Evolutionary conservation across 2,329 filamentous ascomycete species (phyloP), one percentile per base, ranked within the genome.

Genomic region (Aspergillus pseudoviridinutans): DNA sequence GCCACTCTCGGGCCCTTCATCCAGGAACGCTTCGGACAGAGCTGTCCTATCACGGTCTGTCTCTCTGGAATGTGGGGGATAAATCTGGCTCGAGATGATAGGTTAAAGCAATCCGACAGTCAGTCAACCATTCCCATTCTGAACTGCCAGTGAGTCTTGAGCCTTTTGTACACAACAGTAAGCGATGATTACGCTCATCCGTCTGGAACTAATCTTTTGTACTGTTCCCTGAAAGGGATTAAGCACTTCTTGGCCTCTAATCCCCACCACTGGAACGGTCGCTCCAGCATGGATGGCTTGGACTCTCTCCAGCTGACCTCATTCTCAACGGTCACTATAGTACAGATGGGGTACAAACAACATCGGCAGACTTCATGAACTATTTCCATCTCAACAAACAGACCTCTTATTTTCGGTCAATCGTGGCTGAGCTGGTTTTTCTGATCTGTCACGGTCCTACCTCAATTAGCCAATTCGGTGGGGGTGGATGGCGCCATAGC

Each of bases 391-490:
- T 20, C 41, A 12, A 44, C 3, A 44, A 42, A n/a, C n/a, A 44
- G 10, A 8, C 12, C 41, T 44, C 41, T 44, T 22, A 20, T 22
- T 20, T 22, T 46, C 42, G 10, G 42, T 24, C 20, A 12, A 9
- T 46, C n/a, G 10, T 24, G 20, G 8, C 22, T 8, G 42, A 2
- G 42, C 49, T 28, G 50, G 50, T 42, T 9, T 56, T 59, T 70
- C 63, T 68, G 68, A 72, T 61, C 60, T 65, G 68, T 72, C 68
- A 71, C 65, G 44, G 59, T 27, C 14, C 32, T 42, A 56, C 49
- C 49, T 55, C 38, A 54, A 55, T 49, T 50, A 29, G 44, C 17
- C 20, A 47, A 10, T 32, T 20, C 27, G 17, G 32, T 10, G 24
- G 25, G 35, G 25, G 28, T 29, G 41, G 24, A 29, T 49, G 22